Conservation (phyloP, 257 asterid species). For the Perilla frutescens region DNA sequence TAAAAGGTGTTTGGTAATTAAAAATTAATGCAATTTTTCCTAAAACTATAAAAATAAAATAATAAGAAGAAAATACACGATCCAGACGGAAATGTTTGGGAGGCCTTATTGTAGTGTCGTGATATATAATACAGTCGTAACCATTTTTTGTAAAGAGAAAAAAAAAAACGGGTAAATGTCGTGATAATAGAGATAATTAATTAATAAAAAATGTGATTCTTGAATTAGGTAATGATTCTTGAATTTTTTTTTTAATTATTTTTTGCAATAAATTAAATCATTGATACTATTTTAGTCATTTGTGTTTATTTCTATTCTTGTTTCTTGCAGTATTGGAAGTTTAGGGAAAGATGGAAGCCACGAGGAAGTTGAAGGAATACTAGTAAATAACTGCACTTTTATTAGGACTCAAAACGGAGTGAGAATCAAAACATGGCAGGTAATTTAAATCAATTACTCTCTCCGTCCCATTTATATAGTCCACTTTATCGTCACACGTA, state of each 20-base stretch:
- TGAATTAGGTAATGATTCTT: neutral
- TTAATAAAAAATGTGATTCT: neutral
- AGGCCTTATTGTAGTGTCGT: too few relatives aligned
- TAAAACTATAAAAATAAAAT: too few relatives aligned
- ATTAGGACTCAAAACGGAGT: constrained; percentile 15
- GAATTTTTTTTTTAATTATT: neutral
- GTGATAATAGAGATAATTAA: neutral
- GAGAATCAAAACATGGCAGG: constrained; percentile 32
- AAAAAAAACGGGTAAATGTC: too few relatives aligned
- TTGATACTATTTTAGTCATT: too few relatives aligned
- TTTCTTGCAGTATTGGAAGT: constrained; percentile 15
- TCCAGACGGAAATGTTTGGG: too few relatives aligned
- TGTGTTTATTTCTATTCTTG: neutral
- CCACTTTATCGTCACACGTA: too few relatives aligned
- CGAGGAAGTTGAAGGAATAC: constrained; percentile 15
- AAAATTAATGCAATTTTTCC: too few relatives aligned
- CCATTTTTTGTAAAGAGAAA: too few relatives aligned
- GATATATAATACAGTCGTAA: too few relatives aligned
- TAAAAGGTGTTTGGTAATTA: neutral
- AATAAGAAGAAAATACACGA: too few relatives aligned
- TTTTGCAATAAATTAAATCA: too few relatives aligned
- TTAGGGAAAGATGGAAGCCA: constrained; percentile 4
- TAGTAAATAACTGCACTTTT: neutral
- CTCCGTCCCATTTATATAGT: too few relatives aligned
- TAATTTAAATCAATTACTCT: neutral